Evolutionary conservation across 768 basidiomycete genomes (phyloP).

Genomic region (Trametes cingulata): DNA sequence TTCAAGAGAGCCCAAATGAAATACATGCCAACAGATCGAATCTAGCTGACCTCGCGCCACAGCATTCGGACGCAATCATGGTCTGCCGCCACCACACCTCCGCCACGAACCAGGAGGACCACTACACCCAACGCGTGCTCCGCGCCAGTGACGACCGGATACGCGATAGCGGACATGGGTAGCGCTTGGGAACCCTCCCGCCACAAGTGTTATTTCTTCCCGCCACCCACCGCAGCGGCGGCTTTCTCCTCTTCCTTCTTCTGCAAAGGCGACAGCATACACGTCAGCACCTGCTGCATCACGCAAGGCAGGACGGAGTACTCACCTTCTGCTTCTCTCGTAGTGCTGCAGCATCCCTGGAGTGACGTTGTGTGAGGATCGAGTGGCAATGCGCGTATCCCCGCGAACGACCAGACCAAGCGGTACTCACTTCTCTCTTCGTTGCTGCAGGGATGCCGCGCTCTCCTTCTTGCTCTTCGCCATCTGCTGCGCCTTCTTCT

Average conservation of each 20-base stretch:
- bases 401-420: background rate
- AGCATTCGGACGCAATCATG: background rate
- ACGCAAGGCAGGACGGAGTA: background rate
- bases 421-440: slow-evolving; percentile 70
- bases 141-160: background rate
- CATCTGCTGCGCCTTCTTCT: slow-evolving; percentile 61
- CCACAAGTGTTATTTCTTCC: slow-evolving; percentile 30
- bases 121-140: background rate
- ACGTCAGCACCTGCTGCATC: background rate
- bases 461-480: slow-evolving; percentile 73
- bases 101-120: slow-evolving; percentile 2
- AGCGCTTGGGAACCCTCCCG: slow-evolving; percentile 23
- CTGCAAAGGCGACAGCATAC: slow-evolving; percentile 13
- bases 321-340: slow-evolving; percentile 79
- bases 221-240: slow-evolving; percentile 19
- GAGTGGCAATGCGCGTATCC: background rate
- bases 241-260: slow-evolving; percentile 37
- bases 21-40: slow-evolving; percentile 6
- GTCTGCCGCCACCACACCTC: background rate
- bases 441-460: slow-evolving; percentile 57
- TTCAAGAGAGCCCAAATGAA: slow-evolving; percentile 2
- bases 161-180: background rate
- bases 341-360: slow-evolving; percentile 74
- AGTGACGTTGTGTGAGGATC: slow-evolving; percentile 17
- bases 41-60: slow-evolving; percentile 10